These are phyloP conservation scores for Aspergillus brunneoviolaceus DNA, from an alignment of 2,329 filamentous ascomycete genomes.

Conservation along the genomic window DNA sequence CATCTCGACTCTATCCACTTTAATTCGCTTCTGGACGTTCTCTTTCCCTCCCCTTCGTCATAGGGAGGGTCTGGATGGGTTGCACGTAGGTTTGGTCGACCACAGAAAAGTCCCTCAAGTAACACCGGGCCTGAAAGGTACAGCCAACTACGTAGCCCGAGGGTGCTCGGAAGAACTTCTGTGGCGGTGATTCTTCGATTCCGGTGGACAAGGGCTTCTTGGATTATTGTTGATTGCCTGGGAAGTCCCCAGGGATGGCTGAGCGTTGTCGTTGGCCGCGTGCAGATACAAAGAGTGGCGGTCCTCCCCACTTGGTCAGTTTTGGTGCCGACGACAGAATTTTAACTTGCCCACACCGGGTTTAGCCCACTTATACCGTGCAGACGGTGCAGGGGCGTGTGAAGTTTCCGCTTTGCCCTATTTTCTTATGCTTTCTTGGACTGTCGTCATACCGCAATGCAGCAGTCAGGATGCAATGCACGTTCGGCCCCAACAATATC, in stretches of 20 bases:
- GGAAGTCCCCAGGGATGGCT: neutral
- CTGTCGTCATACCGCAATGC: slow-evolving; percentile 3
- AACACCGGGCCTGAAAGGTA: neutral
- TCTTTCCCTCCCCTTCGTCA: neutral
- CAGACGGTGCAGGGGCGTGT: neutral
- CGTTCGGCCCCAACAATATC: neutral
- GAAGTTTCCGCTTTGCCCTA: slow-evolving; percentile 4
- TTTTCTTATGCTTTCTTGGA: neutral
- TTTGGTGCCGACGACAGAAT: slow-evolving; percentile 13
- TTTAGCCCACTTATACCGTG: neutral
- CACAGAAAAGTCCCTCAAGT: neutral
- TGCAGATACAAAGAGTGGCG: slow-evolving; percentile 11
- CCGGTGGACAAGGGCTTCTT: slow-evolving; percentile 2
- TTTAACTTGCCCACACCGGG: slow-evolving; percentile 7
- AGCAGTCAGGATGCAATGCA: neutral
- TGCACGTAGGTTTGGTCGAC: neutral
- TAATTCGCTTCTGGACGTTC: neutral
- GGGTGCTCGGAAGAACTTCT: neutral
- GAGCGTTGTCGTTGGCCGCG: slow-evolving; percentile 11
- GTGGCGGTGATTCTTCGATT: slow-evolving; percentile 7
- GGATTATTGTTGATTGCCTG: neutral
- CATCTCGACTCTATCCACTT: neutral
- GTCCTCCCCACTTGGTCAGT: slow-evolving; percentile 9
- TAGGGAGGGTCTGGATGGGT: neutral
- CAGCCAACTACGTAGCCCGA: neutral